Conservation (phyloP, 805 yeast species). For the Schwanniomyces polymorphus region DNA sequence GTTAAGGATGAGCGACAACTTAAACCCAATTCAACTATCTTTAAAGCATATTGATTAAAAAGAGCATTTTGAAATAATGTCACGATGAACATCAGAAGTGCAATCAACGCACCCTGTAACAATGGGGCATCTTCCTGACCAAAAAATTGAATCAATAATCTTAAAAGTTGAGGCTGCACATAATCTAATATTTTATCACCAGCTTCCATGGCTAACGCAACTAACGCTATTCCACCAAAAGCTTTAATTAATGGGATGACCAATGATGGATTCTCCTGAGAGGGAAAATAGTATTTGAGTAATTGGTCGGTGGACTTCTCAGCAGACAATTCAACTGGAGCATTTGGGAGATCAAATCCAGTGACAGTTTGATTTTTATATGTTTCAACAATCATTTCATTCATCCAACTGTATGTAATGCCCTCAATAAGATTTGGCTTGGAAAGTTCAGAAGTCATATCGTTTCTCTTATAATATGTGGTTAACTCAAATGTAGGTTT, state of each 20-base stretch:
- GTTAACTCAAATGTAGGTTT: conserved; percentile 40
- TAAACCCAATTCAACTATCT: conserved; percentile 60
- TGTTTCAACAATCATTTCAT: conserved; percentile 39
- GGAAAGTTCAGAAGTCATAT: conserved; percentile 14
- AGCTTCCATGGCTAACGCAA: conserved; percentile 24
- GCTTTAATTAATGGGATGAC: conserved; percentile 19
- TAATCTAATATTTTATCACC: conserved; percentile 37
- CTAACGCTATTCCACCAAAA: conserved; percentile 22
- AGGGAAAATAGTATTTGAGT: conserved; percentile 14
- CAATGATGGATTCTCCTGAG: conserved; percentile 9
- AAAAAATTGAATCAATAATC: conserved; percentile 62
- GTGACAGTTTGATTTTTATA: conserved; percentile 36
- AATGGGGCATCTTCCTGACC: conserved; percentile 45
- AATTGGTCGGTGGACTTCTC: conserved; percentile 14
- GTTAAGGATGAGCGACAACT: conserved; percentile 45
- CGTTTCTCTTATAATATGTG: conserved; percentile 22
- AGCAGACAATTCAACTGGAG: conserved; percentile 25
- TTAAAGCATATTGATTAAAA: conserved; percentile 66
- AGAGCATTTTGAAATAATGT: conserved; percentile 62
- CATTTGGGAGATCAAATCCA: conserved; percentile 29
- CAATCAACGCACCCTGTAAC: conserved; percentile 61
- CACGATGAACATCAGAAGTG: conserved; percentile 60
- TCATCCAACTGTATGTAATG: conserved; percentile 50
- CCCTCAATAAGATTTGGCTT: conserved; percentile 35
- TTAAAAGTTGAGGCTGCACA: conserved; percentile 82